Conservation (phyloP, 2,329 filamentous ascomycete species). For the Aspergillus pseudoviridinutans region DNA sequence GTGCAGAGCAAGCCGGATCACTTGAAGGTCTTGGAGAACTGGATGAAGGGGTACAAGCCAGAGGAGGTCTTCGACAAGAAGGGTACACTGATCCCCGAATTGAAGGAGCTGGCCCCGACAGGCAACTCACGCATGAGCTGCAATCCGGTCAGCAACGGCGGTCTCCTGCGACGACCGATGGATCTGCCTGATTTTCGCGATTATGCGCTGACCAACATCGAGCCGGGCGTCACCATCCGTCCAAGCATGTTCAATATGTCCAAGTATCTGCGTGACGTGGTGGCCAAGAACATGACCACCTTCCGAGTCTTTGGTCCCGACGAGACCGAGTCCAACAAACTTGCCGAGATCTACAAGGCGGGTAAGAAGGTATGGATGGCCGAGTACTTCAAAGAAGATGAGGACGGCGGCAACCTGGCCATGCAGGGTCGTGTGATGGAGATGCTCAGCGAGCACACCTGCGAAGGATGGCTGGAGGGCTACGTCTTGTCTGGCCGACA, state of each 20-base stretch:
- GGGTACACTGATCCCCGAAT: constrained; percentile 60
- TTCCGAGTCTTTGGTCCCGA: constrained; percentile 78
- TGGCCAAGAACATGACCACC: constrained; percentile 59
- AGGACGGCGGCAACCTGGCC: constrained; percentile 68
- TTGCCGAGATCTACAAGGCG: constrained; percentile 65
- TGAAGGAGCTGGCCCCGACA: constrained; percentile 61
- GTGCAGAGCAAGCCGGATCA: constrained; percentile 62
- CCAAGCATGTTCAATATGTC: constrained; percentile 70
- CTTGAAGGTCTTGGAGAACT: constrained; percentile 65
- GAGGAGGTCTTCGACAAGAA: constrained; percentile 65
- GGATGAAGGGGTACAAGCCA: constrained; percentile 74
- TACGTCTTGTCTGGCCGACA: constrained; percentile 72
- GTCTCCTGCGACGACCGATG: constrained; percentile 62
- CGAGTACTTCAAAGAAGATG: constrained; percentile 72
- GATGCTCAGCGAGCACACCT: constrained; percentile 77
- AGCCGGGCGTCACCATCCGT: constrained; percentile 53
- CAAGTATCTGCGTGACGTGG: constrained; percentile 62
- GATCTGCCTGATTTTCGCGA: constrained; percentile 66
- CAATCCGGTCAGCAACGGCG: constrained; percentile 72
- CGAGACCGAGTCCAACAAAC: constrained; percentile 78
- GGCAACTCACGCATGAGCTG: constrained; percentile 70
- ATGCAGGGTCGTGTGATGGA: constrained; percentile 72
- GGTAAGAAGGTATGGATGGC: constrained; percentile 79
- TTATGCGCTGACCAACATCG: constrained; percentile 61
- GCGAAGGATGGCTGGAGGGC: constrained; percentile 76